phyloP scores from a whole-genome alignment of 2,329 filamentous ascomycete genomes.

The Ophiostoma australiae region DNA sequence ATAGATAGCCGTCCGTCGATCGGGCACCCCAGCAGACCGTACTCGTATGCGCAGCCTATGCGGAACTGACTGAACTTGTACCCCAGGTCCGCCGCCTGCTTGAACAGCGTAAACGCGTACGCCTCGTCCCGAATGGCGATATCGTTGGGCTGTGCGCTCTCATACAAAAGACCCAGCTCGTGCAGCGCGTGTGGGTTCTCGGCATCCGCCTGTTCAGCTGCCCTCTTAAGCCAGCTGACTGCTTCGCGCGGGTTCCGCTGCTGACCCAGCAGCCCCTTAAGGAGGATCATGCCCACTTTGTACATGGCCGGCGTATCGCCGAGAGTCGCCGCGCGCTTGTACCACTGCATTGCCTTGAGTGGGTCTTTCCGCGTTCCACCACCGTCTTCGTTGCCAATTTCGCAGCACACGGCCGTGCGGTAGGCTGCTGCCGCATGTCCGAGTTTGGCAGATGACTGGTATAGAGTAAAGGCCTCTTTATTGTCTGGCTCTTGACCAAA shows the following conservation, averaged over 20 bases:
- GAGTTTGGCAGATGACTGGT: slow-evolving; percentile 87
- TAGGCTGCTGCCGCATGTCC: slow-evolving; percentile 86
- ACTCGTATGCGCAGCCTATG: slow-evolving; percentile 83
- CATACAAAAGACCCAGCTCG: slow-evolving; percentile 68
- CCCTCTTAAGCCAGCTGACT: slow-evolving; percentile 86
- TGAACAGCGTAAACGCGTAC: slow-evolving; percentile 77
- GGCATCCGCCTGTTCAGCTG: slow-evolving; percentile 77
- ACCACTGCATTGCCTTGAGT: slow-evolving; percentile 95
- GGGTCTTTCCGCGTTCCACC: slow-evolving; percentile 89
- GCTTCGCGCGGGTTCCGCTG: slow-evolving; percentile 76
- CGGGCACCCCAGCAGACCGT: slow-evolving; percentile 74
- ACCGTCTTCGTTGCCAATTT: slow-evolving; percentile 90
- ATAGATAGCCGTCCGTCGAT: slow-evolving; percentile 83
- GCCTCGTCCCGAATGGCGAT: slow-evolving; percentile 69
- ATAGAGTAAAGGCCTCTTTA: slow-evolving; percentile 89
- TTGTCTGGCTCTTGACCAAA: slow-evolving; percentile 76
- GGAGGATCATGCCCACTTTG: slow-evolving; percentile 92
- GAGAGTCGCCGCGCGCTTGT: slow-evolving; percentile 82
- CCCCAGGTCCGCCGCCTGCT: slow-evolving; percentile 77
- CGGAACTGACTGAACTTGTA: slow-evolving; percentile 96
- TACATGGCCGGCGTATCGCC: slow-evolving; percentile 96
- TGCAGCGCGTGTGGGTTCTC: slow-evolving; percentile 95
- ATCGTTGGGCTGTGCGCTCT: slow-evolving; percentile 61
- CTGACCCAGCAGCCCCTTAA: slow-evolving; percentile 92
- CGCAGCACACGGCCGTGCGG: slow-evolving; percentile 92